phyloP scores from a whole-genome alignment of 1,139 yeast species.

The Suhomyces taliae region DNA sequence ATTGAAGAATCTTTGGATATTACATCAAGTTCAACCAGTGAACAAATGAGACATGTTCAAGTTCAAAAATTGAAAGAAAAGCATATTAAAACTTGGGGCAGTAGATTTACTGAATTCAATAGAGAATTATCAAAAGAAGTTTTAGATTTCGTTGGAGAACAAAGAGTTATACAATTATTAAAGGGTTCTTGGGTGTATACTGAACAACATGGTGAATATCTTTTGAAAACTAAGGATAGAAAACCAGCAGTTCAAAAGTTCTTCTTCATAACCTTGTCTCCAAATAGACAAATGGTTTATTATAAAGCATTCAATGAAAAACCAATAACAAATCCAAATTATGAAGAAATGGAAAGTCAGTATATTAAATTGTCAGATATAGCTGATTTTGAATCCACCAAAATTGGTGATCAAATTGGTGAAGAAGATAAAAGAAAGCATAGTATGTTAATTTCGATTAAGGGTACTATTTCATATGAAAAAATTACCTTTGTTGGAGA shows the following conservation, averaged over 20 bases:
- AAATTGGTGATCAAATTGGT: conserved; percentile 43
- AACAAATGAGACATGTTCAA: conserved; percentile 58
- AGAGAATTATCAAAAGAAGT: conserved; percentile 58
- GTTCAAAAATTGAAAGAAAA: conserved; percentile 41
- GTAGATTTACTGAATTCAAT: conserved; percentile 49
- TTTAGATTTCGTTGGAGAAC: conserved; percentile 74
- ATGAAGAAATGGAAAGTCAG: conserved; percentile 50
- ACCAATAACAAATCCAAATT: conserved; percentile 51
- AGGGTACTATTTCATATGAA: conserved; percentile 56
- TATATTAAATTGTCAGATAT: conserved; percentile 37
- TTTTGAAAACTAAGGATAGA: conserved; percentile 30
- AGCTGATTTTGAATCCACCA: conserved; percentile 42
- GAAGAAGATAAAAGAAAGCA: conserved; percentile 39
- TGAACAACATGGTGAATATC: conserved; percentile 55
- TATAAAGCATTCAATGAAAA: conserved; percentile 59
- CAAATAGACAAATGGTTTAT: conserved; percentile 64
- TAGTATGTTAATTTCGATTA: conserved; percentile 48
- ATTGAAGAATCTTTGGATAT: conserved; percentile 48
- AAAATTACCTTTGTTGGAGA: conserved; percentile 52
- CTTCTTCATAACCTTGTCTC: conserved; percentile 65
- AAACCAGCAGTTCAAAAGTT: conserved; percentile 29
- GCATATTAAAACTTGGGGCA: conserved; percentile 34
- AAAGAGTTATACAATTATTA: conserved; percentile 67
- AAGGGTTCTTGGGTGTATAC: conserved; percentile 86
- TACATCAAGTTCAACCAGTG: conserved; percentile 46